A percentile compares a stretch with the other conserved stretches of the same genome.
Evolutionary conservation across 306 rosid genomes (phyloP).

Genomic region (Psophocarpus tetragonolobus): DNA sequence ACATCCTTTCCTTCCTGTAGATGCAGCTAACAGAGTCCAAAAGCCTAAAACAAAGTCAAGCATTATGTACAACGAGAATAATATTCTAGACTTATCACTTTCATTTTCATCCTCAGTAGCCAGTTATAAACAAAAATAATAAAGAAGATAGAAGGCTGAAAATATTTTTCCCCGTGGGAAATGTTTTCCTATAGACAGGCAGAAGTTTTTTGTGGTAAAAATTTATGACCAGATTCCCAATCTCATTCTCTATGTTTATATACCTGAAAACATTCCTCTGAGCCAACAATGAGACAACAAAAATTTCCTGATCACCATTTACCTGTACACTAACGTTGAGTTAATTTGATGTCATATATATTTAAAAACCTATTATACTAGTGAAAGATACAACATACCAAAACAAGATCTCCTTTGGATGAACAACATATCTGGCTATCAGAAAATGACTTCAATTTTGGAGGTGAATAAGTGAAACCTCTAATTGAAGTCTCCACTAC

Average conservation of each 20-base stretch:
- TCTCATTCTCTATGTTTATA: conserved; percentile 4
- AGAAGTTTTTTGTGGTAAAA: not conserved
- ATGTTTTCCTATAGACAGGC: not conserved
- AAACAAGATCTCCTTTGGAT: conserved; percentile 66
- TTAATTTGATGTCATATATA: not conserved
- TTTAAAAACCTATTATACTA: not conserved
- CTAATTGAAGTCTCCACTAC: conserved; percentile 63
- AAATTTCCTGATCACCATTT: conserved; percentile 77
- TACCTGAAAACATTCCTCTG: conserved; percentile 72
- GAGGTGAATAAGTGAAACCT: conserved; percentile 66
- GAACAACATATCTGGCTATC: conserved; percentile 67
- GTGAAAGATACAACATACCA: conserved; percentile 53
- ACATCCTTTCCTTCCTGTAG: conserved; percentile 53
- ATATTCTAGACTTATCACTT: not conserved
- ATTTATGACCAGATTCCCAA: not conserved
- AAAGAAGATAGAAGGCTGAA: not conserved
- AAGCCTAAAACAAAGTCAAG: conserved; percentile 48
- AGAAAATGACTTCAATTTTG: conserved; percentile 56
- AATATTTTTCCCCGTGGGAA: not conserved
- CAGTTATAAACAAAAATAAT: not conserved
- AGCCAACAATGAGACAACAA: conserved; percentile 56
- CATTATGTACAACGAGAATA: not conserved
- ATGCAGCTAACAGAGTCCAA: conserved; percentile 58
- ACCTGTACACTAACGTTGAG: conserved; percentile 52
- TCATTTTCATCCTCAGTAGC: conserved; percentile 10